Percentiles rank a stretch among this genome's conserved stretches.
Conservation (phyloP, 345 rosid genomes). For the Eucalyptus lansdowneana region DNA sequence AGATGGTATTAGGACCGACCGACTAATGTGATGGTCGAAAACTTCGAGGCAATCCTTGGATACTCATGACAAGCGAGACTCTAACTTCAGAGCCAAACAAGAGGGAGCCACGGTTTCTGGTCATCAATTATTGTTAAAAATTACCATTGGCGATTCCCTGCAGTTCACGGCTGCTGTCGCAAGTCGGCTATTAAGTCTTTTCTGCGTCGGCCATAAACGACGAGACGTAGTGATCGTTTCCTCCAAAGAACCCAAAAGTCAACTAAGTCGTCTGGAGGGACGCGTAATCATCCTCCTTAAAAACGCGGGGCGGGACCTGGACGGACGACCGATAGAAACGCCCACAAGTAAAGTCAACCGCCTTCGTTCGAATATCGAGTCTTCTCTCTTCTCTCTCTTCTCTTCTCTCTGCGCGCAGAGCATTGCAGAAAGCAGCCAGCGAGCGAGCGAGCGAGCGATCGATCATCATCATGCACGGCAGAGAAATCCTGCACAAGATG, state of each 20-base stretch:
- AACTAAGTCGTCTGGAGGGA: not conserved
- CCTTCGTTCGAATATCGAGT: not conserved
- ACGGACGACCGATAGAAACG: not conserved
- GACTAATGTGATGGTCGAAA: not conserved
- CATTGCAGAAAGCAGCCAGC: not conserved
- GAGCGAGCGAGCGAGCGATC: not conserved
- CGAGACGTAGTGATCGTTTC: not conserved
- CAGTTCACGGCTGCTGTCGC: not conserved
- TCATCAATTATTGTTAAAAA: not conserved
- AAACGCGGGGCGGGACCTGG: not conserved
- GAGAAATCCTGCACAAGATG: constrained; percentile 65
- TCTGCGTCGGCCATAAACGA: not conserved
- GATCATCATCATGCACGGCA: constrained; percentile 31
- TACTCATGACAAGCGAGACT: not conserved
- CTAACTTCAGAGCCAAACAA: not conserved
- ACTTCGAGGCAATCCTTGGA: not conserved
- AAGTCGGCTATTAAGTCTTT: not conserved
- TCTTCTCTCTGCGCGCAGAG: not conserved
- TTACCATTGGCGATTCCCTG: not conserved
- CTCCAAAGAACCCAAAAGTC: not conserved
- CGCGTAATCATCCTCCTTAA: not conserved
- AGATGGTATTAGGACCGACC: not conserved
- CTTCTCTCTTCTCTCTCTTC: not conserved
- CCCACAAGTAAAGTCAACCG: not conserved
- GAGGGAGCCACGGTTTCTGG: not conserved